Conservation (phyloP, 352 stramenopile species). For the Thalassiosira mediterranea region DNA sequence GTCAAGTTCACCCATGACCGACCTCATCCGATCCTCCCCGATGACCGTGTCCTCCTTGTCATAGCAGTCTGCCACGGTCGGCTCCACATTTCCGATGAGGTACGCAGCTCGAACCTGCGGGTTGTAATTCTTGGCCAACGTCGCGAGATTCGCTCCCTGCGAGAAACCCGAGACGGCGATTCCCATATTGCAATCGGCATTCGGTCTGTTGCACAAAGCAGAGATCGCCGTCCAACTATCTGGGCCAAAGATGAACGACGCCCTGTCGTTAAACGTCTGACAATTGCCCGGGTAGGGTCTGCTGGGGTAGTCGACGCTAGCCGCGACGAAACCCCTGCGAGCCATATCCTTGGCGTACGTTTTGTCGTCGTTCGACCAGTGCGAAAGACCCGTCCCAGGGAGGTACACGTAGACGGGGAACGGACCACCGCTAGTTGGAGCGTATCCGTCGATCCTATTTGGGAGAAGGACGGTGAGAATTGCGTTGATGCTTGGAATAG, state of each 20-base stretch:
- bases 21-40: not conserved
- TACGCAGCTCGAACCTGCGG: not conserved
- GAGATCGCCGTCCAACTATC: not conserved
- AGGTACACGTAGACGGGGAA: slow-evolving; percentile 6
- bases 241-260: not conserved
- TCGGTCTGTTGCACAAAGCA: not conserved
- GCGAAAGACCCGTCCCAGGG: not conserved
- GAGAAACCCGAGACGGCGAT: not conserved
- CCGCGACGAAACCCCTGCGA: not conserved
- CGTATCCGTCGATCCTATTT: not conserved
- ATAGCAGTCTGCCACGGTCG: not conserved
- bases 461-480: no score
- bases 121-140: not conserved
- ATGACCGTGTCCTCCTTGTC: not conserved
- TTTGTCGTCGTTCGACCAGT: not conserved
- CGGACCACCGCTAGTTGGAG: not conserved
- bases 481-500: no score
- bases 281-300: not conserved
- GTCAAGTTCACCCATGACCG: slow-evolving; percentile 1
- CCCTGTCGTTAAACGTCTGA: not conserved
- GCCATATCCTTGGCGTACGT: not conserved
- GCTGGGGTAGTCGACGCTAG: not conserved
- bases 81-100: slow-evolving; percentile 1
- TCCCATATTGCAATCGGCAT: not conserved
- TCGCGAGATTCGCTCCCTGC: slow-evolving; percentile 1